Evolutionary conservation across 306 rosid genomes (phyloP).

Genomic region (Cucurbita moschata): DNA sequence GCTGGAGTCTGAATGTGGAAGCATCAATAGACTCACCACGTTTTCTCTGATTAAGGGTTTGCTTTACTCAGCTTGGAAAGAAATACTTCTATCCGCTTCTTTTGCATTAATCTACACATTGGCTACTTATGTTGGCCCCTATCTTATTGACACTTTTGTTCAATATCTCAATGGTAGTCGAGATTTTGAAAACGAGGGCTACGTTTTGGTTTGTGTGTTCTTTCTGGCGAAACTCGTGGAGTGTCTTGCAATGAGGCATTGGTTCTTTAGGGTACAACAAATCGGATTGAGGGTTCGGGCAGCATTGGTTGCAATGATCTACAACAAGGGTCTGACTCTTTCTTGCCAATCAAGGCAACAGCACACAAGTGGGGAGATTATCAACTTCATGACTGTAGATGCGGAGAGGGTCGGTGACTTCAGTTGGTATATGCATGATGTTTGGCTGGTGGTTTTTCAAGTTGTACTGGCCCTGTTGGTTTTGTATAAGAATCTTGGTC

Average conservation of each 20-base stretch:
- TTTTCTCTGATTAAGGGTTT: constrained; percentile 37
- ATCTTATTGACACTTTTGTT: constrained; percentile 53
- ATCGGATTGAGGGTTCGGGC: constrained; percentile 47
- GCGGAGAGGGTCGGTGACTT: constrained; percentile 60
- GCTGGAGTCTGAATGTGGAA: constrained; percentile 34
- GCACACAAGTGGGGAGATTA: constrained; percentile 52
- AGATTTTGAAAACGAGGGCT: constrained; percentile 39
- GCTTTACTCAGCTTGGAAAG: constrained; percentile 41
- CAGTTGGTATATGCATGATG: constrained; percentile 55
- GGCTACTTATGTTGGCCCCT: constrained; percentile 80
- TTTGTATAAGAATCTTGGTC: constrained; percentile 56
- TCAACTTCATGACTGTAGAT: constrained; percentile 78
- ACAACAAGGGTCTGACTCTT: constrained; percentile 52
- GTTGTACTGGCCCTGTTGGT: constrained; percentile 50
- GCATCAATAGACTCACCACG: constrained; percentile 26
- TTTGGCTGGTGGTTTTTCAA: constrained; percentile 53
- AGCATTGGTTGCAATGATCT: constrained; percentile 41
- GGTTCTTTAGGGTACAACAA: constrained; percentile 44
- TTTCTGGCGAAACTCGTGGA: constrained; percentile 56
- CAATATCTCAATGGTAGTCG: constrained; percentile 51
- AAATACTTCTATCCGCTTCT: constrained; percentile 29
- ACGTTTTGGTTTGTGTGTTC: constrained; percentile 37
- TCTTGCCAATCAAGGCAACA: constrained; percentile 45
- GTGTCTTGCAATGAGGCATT: constrained; percentile 47
- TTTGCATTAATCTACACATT: constrained; percentile 20